Percentiles rank a stretch among this genome's conserved stretches.
Evolutionary conservation across 2,329 filamentous ascomycete species (phyloP).

Genomic region (Pezizomycotina sp.): DNA sequence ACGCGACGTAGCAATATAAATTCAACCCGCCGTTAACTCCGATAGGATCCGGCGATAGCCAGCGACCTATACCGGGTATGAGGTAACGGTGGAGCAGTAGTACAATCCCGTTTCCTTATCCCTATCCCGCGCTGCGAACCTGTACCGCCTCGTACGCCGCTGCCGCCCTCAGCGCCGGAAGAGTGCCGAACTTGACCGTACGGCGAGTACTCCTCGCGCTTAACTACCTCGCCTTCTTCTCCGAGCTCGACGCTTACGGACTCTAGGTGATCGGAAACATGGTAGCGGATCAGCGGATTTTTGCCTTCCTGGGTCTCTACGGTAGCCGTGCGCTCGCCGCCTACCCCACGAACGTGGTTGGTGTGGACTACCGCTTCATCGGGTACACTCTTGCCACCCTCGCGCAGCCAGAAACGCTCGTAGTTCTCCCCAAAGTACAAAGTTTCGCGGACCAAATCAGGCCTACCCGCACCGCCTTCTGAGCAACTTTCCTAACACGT

Average conservation of each 20-base stretch:
- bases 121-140: constrained; percentile 22
- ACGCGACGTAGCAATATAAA: constrained; percentile 2
- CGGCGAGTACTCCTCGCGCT: constrained; percentile 8
- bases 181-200: constrained; percentile 2
- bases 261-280: constrained; percentile 1
- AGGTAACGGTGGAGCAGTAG: constrained; percentile 25
- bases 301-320: too few relatives aligned
- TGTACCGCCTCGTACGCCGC: constrained; percentile 23
- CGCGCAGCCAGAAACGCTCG: too few relatives aligned
- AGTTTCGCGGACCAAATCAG: too few relatives aligned
- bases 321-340: too few relatives aligned
- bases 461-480: too few relatives aligned
- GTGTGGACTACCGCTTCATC: too few relatives aligned
- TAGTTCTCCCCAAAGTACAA: too few relatives aligned
- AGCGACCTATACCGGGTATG: constrained; percentile 24
- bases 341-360: too few relatives aligned
- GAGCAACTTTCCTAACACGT: too few relatives aligned
- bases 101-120: constrained; percentile 26
- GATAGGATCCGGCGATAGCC: constrained; percentile 23
- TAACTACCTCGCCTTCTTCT: constrained; percentile 2
- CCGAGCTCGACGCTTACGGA: constrained; percentile 11
- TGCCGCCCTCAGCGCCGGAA: too few relatives aligned
- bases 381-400: too few relatives aligned
- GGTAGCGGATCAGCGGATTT: constrained; percentile 1
- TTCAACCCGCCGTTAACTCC: constrained; percentile 3